Percentiles rank a stretch among this genome's conserved stretches.
phyloP scores from a whole-genome alignment of 306 rosid genomes.

The Potentilla sterilis region DNA sequence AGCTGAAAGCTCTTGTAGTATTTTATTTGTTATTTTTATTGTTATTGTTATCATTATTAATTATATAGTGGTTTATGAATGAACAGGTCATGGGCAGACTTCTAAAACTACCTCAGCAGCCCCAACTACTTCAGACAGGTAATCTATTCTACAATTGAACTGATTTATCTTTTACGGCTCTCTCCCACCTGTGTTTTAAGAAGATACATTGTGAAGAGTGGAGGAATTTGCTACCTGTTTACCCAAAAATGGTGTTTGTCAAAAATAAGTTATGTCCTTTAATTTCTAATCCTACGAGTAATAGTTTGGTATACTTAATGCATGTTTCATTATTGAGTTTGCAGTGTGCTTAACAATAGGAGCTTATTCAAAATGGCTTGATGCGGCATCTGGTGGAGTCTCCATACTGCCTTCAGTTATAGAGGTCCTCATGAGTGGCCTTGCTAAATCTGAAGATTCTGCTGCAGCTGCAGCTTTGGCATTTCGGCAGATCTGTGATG shows the following conservation, averaged over 20 bases:
- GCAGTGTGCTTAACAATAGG: slow-evolving; percentile 92
- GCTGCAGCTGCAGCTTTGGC: slow-evolving; percentile 99
- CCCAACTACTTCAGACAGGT: slow-evolving; percentile 98
- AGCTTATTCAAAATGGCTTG: slow-evolving; percentile 97
- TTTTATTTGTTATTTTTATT: neutral
- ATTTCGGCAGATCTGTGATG: slow-evolving; percentile 92
- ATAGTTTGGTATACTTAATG: neutral
- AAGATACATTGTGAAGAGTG: neutral
- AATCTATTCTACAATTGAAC: slow-evolving; percentile 11
- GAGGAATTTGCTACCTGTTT: neutral
- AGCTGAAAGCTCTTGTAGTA: slow-evolving; percentile 7
- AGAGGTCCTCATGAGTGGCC: slow-evolving; percentile 85
- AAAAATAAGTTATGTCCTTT: slow-evolving; percentile 9
- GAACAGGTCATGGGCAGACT: slow-evolving; percentile 76
- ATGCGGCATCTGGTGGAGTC: slow-evolving; percentile 75
- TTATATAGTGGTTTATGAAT: slow-evolving; percentile 15
- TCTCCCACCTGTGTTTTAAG: neutral
- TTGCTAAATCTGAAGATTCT: slow-evolving; percentile 89
- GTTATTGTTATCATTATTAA: neutral
- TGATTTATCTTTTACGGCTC: neutral
- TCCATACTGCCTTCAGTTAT: slow-evolving; percentile 82
- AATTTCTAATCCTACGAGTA: neutral
- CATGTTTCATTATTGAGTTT: slow-evolving; percentile 30
- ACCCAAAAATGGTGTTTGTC: neutral
- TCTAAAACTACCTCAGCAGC: slow-evolving; percentile 80